phyloP scores from a whole-genome alignment of 1,139 yeast species.

The Yamadazyma kanchanaburiensis region DNA sequence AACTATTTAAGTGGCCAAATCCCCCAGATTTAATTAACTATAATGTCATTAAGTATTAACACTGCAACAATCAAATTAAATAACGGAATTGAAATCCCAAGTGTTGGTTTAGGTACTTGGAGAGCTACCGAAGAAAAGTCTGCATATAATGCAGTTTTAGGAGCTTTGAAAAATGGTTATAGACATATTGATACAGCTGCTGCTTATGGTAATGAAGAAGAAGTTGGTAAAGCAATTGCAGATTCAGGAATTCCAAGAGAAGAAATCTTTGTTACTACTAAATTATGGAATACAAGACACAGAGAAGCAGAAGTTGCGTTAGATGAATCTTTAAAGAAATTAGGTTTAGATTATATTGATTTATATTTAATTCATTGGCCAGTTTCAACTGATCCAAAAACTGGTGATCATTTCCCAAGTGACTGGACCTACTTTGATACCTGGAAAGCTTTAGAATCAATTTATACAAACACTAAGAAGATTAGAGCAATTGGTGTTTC shows the following conservation, averaged over 20 bases:
- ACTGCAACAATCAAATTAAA: conserved; percentile 43
- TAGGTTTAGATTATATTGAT: conserved; percentile 81
- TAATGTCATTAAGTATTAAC: conserved; percentile 4
- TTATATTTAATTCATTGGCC: conserved; percentile 92
- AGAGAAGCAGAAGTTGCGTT: conserved; percentile 53
- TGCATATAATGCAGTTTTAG: conserved; percentile 55
- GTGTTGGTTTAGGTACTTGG: conserved; percentile 79
- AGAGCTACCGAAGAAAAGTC: conserved; percentile 54
- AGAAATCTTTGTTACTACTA: conserved; percentile 76
- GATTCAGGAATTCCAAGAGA: conserved; percentile 70
- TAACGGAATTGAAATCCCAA: conserved; percentile 68
- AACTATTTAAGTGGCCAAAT: no score
- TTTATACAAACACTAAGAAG: conserved; percentile 41
- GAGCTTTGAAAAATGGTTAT: conserved; percentile 69
- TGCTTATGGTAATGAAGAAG: conserved; percentile 62
- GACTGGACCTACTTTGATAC: conserved; percentile 63
- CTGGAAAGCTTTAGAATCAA: conserved; percentile 65
- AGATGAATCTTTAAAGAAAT: conserved; percentile 58
- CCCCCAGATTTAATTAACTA: no score
- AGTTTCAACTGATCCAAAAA: conserved; percentile 39
- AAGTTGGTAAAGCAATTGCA: conserved; percentile 63
- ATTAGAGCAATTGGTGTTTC: conserved; percentile 61
- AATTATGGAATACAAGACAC: conserved; percentile 71
- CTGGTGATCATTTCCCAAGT: conserved; percentile 12
- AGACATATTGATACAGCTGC: conserved; percentile 83